Evolutionary conservation across 208 protist genomes (phyloP), one percentile per base, ranked within the genome.

Genomic region (Herpetomonas samuelpessoai): DNA sequence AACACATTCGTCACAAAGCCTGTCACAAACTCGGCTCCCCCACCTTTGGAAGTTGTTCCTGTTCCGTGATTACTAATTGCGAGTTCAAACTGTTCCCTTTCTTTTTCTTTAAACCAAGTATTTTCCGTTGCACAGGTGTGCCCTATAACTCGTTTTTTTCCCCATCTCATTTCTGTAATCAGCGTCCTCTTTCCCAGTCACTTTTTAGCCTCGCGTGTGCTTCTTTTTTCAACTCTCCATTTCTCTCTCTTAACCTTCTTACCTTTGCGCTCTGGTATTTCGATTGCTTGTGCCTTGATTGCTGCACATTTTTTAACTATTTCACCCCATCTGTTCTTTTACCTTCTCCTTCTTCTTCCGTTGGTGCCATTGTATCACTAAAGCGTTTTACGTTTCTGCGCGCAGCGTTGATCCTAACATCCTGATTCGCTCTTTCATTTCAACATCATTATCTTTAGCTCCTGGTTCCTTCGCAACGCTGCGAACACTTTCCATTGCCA

Each of bases 271-370:
- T 64, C 19, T 16, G 49, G 21, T 58, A 38, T 47, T 72, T 28
- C 38, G 54, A 9, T 54, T 31, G 48, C 30, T 52, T 50, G 28
- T 25, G 3, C 19, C 21, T 39, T 38, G 22, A 45, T 58, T 54
- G 27, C 19, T 26, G 60, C 19, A 46, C 18, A 46, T 68, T n/a
- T 56, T 14, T 73, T 57, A 68, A 25, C 1, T 52, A 46, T 24
- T 62, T 57, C 65, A 16, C 44, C 41, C 30, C 21, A 49, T 35
- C 24, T 39, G 22, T 57, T 47, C 35, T 38, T 48, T 50, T 50
- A 35, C 61, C 26, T 66, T 30, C 24, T 49, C 56, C 19, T 59
- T 38, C 24, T 39, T 26, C 57, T 59, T 66, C 27, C n/a, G 26
- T 30, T n/a, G n/a, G n/a, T n/a, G n/a, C 21, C 22, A 44, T 57